These are phyloP conservation scores for Umbilicus rupestris DNA, from an alignment of 164 flowering plant species.

Conservation along the genomic window DNA sequence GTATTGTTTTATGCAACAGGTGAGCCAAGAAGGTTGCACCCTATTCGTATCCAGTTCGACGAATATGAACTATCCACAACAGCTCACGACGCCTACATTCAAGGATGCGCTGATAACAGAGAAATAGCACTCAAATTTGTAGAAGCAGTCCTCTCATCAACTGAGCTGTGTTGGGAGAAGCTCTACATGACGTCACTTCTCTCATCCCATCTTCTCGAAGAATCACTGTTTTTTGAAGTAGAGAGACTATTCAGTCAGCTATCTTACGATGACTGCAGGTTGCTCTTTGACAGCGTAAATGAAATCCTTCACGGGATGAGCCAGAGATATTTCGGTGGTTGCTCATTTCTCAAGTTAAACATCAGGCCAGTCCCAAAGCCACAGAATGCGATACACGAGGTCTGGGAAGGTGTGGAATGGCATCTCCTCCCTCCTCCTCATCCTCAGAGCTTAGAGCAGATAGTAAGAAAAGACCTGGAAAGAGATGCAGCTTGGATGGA, in stretches of 20 bases:
- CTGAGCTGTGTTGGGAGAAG: conserved; percentile 48
- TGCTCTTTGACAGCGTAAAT: conserved; percentile 65
- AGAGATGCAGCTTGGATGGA: conserved; percentile 60
- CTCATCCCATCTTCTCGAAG: conserved; percentile 47
- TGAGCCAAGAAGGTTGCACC: conserved; percentile 33
- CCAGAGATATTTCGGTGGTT: conserved; percentile 30
- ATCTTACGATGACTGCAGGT: conserved; percentile 33
- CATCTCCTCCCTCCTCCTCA: conserved; percentile 28
- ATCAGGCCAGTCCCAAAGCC: conserved; percentile 38
- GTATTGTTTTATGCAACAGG: conserved; percentile 27
- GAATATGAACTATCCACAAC: conserved; percentile 25
- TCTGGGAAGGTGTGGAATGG: conserved; percentile 51
- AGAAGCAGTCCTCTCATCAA: conserved; percentile 43
- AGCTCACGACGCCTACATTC: conserved; percentile 15
- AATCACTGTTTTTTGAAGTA: conserved; percentile 43
- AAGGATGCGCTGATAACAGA: conserved; percentile 27
- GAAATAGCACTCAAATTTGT: conserved; percentile 45
- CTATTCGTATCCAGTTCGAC: conserved; percentile 51
- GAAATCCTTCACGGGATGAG: conserved; percentile 61
- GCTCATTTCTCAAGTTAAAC: conserved; percentile 31
- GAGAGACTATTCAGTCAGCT: conserved; percentile 36
- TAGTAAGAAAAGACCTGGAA: conserved; percentile 55
- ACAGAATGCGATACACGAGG: conserved; percentile 33
- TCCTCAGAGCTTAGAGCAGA: conserved; percentile 50
- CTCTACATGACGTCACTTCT: conserved; percentile 28